Conservation (phyloP, 2,329 filamentous ascomycete species). For the Hypoxylon sp. region DNA sequence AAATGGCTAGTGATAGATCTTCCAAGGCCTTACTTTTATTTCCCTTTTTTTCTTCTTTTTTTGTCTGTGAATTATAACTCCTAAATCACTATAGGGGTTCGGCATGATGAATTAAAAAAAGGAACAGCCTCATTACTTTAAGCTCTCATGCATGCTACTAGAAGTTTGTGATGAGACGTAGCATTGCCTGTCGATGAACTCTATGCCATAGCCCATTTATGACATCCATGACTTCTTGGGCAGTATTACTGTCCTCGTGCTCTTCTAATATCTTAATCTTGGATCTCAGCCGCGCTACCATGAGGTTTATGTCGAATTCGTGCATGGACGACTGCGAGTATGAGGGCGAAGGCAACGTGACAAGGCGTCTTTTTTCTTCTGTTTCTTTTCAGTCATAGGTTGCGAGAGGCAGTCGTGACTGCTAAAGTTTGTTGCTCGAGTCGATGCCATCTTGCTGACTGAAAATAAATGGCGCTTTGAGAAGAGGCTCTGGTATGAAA, state of each 20-base stretch:
- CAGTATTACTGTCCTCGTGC: slow-evolving; percentile 42
- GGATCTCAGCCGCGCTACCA: slow-evolving; percentile 48
- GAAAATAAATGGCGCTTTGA: too few relatives aligned
- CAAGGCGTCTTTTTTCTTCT: slow-evolving; percentile 47
- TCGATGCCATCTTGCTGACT: too few relatives aligned
- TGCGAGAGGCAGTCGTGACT: too few relatives aligned
- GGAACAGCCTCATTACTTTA: neutral
- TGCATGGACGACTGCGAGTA: too few relatives aligned
- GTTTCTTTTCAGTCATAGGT: too few relatives aligned
- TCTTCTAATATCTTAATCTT: slow-evolving; percentile 45
- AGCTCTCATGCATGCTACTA: neutral
- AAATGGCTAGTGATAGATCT: too few relatives aligned
- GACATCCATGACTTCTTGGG: slow-evolving; percentile 44
- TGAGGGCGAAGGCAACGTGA: too few relatives aligned
- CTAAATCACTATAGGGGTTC: neutral
- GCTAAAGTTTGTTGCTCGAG: too few relatives aligned
- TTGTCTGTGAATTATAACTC: neutral
- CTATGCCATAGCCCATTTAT: slow-evolving; percentile 44
- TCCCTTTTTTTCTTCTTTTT: too few relatives aligned
- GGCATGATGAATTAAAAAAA: neutral
- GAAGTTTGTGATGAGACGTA: neutral
- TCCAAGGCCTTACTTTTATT: too few relatives aligned
- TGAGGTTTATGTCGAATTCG: too few relatives aligned
- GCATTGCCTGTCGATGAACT: slow-evolving; percentile 48
- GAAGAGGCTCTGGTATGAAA: too few relatives aligned